These are phyloP conservation scores for Fraxinus sp. DNA, from an alignment of 305 asterid species.

Conservation along the genomic window DNA sequence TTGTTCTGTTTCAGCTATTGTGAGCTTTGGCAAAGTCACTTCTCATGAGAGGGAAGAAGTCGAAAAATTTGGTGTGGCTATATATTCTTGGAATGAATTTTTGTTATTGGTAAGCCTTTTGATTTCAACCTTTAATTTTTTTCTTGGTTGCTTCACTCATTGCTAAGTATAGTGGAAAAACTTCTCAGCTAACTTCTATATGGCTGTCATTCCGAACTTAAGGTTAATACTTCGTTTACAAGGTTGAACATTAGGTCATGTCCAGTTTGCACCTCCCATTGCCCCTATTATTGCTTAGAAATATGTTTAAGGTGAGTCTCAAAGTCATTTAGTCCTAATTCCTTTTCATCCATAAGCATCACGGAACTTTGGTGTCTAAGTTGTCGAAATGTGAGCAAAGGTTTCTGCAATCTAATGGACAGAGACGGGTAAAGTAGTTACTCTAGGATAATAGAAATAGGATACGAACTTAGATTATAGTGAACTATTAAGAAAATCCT, in stretches of 20 bases:
- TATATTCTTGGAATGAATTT: slow-evolving; percentile 66
- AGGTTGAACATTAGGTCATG: slow-evolving; percentile 6
- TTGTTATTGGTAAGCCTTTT: slow-evolving; percentile 52
- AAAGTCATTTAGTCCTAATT: neutral
- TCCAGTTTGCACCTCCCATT: slow-evolving; percentile 18
- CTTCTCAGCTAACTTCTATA: neutral
- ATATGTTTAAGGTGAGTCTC: neutral
- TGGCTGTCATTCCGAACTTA: slow-evolving; percentile 10
- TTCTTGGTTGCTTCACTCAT: slow-evolving; percentile 16
- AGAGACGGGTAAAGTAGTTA: neutral
- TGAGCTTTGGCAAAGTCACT: slow-evolving; percentile 63
- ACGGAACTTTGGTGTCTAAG: neutral
- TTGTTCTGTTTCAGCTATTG: slow-evolving; percentile 52
- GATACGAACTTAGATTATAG: neutral
- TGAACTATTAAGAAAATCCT: neutral
- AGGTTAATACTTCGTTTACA: neutral
- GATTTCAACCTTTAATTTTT: slow-evolving; percentile 7
- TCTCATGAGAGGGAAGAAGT: slow-evolving; percentile 56
- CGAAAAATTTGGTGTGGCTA: slow-evolving; percentile 48
- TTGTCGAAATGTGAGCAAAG: neutral
- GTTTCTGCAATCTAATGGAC: neutral
- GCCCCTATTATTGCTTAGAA: slow-evolving; percentile 14
- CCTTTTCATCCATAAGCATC: neutral
- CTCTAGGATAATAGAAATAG: neutral
- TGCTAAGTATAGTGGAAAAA: neutral